Percentiles rank a stretch among this genome's conserved stretches.
phyloP scores from a whole-genome alignment of 2,329 filamentous ascomycete genomes.

The Aspergillus texensis region DNA sequence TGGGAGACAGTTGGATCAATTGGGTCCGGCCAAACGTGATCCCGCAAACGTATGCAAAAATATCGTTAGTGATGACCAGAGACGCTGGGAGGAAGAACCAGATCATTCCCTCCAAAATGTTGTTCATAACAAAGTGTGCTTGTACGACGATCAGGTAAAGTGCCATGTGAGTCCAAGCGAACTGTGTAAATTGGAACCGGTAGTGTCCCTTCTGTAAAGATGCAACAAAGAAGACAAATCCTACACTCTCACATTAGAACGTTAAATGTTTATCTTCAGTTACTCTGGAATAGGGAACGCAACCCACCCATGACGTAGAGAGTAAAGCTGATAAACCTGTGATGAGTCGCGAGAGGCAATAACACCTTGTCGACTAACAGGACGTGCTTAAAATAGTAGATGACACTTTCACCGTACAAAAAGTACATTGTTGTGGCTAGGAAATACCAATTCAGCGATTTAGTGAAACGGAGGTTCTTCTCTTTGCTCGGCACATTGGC shows the following conservation, averaged over 20 bases:
- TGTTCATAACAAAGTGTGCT: conserved; percentile 99
- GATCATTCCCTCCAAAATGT: conserved; percentile 98
- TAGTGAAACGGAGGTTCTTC: conserved; percentile 88
- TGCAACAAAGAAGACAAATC: conserved; percentile 96
- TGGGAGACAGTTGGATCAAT: conserved; percentile 95
- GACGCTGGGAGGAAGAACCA: conserved; percentile 98
- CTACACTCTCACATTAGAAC: conserved; percentile 47
- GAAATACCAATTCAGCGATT: conserved; percentile 99
- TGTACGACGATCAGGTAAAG: conserved; percentile 97
- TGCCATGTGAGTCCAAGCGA: conserved; percentile 99
- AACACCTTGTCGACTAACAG: conserved; percentile 92
- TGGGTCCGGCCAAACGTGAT: conserved; percentile 96
- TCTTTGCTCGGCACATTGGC: conserved; percentile 91
- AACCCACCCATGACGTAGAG: conserved; percentile 90
- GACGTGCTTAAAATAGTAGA: conserved; percentile 99
- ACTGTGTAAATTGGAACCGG: conserved; percentile 98
- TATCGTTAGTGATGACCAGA: conserved; percentile 97
- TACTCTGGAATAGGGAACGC: not conserved
- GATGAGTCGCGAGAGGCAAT: conserved; percentile 91
- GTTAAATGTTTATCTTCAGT: not conserved
- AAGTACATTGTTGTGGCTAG: conserved; percentile 99
- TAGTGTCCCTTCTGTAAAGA: conserved; percentile 95
- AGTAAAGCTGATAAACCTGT: conserved; percentile 97
- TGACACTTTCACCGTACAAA: conserved; percentile 96
- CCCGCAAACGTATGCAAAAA: conserved; percentile 96